Conservation (phyloP, 1,139 yeast genomes). For the Candida sojae region DNA sequence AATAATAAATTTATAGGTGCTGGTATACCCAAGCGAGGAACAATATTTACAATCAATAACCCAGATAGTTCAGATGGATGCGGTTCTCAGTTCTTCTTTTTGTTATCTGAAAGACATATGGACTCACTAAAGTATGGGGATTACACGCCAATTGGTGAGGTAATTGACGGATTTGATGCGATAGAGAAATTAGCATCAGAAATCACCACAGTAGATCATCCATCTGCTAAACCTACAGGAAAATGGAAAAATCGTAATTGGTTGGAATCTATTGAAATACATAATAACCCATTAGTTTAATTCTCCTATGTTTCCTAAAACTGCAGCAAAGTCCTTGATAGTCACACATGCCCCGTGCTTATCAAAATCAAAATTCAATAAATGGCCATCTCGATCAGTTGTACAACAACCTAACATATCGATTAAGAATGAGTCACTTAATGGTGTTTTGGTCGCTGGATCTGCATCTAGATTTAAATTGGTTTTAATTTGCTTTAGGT, state of each 20-base stretch:
- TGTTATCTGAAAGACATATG: slow-evolving; percentile 17
- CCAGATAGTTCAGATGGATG: slow-evolving; percentile 7
- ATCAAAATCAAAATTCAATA: slow-evolving; percentile 31
- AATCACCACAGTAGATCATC: slow-evolving; percentile 16
- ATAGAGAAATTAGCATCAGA: slow-evolving; percentile 13
- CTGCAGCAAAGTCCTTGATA: slow-evolving; percentile 47
- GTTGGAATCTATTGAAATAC: slow-evolving; percentile 20
- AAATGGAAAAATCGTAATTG: slow-evolving; percentile 21
- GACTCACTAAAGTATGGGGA: slow-evolving; percentile 7
- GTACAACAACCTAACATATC: slow-evolving; percentile 47
- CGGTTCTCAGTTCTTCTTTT: slow-evolving; percentile 26
- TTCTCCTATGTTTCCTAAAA: slow-evolving; percentile 45
- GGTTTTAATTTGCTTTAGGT: slow-evolving; percentile 32
- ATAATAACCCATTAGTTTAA: slow-evolving; percentile 16
- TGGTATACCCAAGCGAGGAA: slow-evolving; percentile 15
- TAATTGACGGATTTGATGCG: slow-evolving; percentile 22
- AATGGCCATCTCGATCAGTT: slow-evolving; percentile 29
- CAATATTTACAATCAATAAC: slow-evolving; percentile 19
- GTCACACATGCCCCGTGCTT: slow-evolving; percentile 31
- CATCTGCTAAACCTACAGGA: slow-evolving; percentile 21
- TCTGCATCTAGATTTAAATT: slow-evolving; percentile 30
- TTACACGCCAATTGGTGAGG: slow-evolving; percentile 20
- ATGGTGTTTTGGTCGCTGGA: slow-evolving; percentile 16
- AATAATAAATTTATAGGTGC: background rate
- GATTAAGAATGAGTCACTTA: slow-evolving; percentile 39